Conservation (phyloP, 2,329 filamentous ascomycete genomes). For the Davidsoniella australis region DNA sequence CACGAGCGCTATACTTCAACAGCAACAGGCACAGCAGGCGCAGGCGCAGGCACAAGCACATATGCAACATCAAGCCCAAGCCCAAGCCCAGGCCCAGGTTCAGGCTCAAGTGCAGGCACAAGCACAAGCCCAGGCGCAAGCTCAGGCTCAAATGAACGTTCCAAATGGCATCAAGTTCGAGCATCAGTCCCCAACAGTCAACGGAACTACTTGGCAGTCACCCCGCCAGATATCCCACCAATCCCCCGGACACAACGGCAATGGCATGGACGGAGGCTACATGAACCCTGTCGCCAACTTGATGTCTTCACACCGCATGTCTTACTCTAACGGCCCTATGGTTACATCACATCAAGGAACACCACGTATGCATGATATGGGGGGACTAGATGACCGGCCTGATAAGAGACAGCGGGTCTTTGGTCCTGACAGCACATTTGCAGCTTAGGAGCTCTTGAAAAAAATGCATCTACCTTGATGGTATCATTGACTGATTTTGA, state of each 20-base stretch:
- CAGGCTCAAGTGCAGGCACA: slow-evolving; percentile 2
- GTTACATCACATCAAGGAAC: neutral
- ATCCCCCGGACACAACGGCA: neutral
- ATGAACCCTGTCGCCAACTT: slow-evolving; percentile 2
- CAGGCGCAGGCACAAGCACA: neutral
- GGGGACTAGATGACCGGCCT: slow-evolving; percentile 6
- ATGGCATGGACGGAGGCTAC: slow-evolving; percentile 1
- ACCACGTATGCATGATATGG: slow-evolving; percentile 1
- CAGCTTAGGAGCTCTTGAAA: neutral
- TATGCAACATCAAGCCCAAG: neutral
- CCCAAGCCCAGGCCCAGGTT: neutral
- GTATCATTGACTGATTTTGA: neutral
- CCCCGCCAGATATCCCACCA: slow-evolving; percentile 5
- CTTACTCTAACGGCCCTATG: slow-evolving; percentile 1
- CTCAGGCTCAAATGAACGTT: slow-evolving; percentile 5
- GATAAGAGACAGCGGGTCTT: slow-evolving; percentile 11
- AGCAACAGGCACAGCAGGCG: neutral
- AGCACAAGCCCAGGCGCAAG: slow-evolving; percentile 3
- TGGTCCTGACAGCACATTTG: slow-evolving; percentile 9
- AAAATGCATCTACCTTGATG: no score
- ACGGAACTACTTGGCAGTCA: slow-evolving; percentile 4
- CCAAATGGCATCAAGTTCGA: slow-evolving; percentile 1
- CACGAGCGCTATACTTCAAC: slow-evolving; percentile 5
- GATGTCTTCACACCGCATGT: slow-evolving; percentile 8
- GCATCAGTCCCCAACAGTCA: neutral